These are phyloP conservation scores for Termitomyces sp. DNA, from an alignment of 768 basidiomycete species.

Conservation along the genomic window DNA sequence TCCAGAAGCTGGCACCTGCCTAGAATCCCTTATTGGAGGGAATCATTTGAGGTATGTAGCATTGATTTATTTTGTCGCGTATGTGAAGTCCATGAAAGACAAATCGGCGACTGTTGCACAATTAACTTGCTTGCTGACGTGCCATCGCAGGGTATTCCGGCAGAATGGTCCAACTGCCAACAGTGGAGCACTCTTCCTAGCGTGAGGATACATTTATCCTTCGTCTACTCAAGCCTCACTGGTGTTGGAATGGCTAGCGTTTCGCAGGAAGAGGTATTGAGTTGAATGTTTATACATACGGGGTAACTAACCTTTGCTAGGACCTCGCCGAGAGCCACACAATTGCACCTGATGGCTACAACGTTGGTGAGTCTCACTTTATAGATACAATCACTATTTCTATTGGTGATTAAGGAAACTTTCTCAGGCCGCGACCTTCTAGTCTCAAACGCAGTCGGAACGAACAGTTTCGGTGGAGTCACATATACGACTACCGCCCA, in stretches of 20 bases:
- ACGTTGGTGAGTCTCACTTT: constrained; percentile 20
- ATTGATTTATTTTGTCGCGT: background rate
- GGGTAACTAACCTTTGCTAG: constrained; percentile 11
- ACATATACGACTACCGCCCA: constrained; percentile 39
- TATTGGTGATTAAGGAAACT: too few species aligned
- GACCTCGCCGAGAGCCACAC: constrained; percentile 22
- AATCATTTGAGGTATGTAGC: constrained; percentile 62
- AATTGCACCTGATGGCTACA: constrained; percentile 27
- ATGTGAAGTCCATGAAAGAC: background rate
- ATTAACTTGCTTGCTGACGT: background rate
- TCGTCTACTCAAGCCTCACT: background rate
- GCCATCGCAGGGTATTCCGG: constrained; percentile 36
- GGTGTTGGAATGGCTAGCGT: constrained; percentile 16
- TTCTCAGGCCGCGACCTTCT: constrained; percentile 22
- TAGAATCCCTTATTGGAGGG: constrained; percentile 74
- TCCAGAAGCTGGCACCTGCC: constrained; percentile 58
- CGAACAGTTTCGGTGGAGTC: constrained; percentile 33
- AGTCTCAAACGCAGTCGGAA: constrained; percentile 22
- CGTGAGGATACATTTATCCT: constrained; percentile 18
- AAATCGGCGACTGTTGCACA: background rate
- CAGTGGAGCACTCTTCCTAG: constrained; percentile 49
- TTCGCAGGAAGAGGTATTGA: constrained; percentile 28
- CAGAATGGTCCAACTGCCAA: constrained; percentile 49
- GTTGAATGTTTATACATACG: background rate
- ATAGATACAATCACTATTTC: background rate